Conservation (phyloP, 2,329 filamentous ascomycete genomes). For the Cryphonectria radicalis region DNA sequence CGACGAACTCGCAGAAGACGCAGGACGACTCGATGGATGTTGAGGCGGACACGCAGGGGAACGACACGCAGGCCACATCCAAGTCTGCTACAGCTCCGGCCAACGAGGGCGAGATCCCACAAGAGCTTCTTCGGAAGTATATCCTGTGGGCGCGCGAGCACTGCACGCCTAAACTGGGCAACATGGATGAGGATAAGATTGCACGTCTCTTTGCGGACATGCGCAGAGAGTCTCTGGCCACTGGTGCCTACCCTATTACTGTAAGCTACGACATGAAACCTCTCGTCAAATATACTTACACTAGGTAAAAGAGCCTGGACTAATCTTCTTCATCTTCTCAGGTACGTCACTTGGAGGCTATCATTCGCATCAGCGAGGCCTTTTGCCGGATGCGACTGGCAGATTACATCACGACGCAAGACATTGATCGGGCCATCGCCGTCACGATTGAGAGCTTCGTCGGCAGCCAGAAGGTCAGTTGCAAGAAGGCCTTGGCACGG, state of each 20-base stretch:
- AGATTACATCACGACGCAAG: constrained; percentile 86
- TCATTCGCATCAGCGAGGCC: constrained; percentile 90
- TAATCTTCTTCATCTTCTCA: constrained; percentile 42
- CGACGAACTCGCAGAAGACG: constrained; percentile 51
- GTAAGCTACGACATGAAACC: constrained; percentile 58
- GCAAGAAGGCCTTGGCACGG: constrained; percentile 91
- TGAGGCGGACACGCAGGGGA: constrained; percentile 53
- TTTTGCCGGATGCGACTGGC: constrained; percentile 99
- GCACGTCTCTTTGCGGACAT: constrained; percentile 94
- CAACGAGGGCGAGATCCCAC: constrained; percentile 76
- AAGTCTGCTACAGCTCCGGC: constrained; percentile 32
- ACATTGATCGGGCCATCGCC: constrained; percentile 96
- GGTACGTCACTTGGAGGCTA: constrained; percentile 97
- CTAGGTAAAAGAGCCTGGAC: background rate
- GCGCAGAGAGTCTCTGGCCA: constrained; percentile 88
- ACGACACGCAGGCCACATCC: constrained; percentile 37
- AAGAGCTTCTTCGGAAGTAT: constrained; percentile 92
- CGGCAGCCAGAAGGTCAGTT: constrained; percentile 93
- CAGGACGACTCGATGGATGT: constrained; percentile 62
- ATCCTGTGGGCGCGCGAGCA: constrained; percentile 93
- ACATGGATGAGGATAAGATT: constrained; percentile 98
- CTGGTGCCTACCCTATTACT: constrained; percentile 96
- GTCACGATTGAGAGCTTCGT: constrained; percentile 97
- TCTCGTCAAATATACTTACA: too few species aligned
- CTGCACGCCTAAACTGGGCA: constrained; percentile 89